Percentiles rank a stretch among this genome's conserved stretches.
Evolutionary conservation across 78 protist species (phyloP).

Genomic region (Andalucia godoyi): DNA sequence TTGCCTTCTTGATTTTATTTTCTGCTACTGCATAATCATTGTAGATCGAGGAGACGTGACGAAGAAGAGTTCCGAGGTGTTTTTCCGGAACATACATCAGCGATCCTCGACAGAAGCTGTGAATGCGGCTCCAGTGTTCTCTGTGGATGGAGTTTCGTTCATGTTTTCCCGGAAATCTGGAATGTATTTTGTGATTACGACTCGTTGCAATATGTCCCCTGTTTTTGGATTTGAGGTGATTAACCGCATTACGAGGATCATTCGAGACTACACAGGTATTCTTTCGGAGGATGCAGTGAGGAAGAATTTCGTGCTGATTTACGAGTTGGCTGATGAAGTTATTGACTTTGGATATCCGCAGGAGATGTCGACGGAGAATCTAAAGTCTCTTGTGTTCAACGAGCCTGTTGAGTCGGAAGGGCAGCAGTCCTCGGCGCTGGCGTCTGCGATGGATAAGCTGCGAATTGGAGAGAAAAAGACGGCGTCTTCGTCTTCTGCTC

Average conservation of each 20-base stretch:
- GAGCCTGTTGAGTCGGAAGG: constrained; percentile 10
- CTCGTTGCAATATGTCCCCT: constrained; percentile 57
- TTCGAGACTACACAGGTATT: constrained; percentile 58
- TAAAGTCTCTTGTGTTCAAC: constrained; percentile 52
- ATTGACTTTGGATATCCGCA: constrained; percentile 67
- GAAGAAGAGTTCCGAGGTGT: constrained; percentile 37
- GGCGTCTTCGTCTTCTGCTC: not conserved
- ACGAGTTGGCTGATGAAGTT: constrained; percentile 81
- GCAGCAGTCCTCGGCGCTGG: not conserved
- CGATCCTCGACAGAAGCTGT: constrained; percentile 34
- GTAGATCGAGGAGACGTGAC: constrained; percentile 28
- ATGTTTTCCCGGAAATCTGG: constrained; percentile 32
- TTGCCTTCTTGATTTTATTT: not conserved
- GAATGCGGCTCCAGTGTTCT: not conserved
- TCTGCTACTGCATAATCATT: constrained; percentile 14
- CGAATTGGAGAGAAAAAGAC: not conserved
- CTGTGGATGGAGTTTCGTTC: constrained; percentile 54
- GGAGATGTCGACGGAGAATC: constrained; percentile 53
- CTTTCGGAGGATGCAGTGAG: constrained; percentile 64
- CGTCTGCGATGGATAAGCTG: not conserved
- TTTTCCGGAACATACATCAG: constrained; percentile 7
- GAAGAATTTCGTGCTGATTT: constrained; percentile 69
- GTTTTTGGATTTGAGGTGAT: constrained; percentile 54
- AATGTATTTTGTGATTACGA: constrained; percentile 60
- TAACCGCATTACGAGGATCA: constrained; percentile 29